These are phyloP conservation scores for Gaeumannomyces tritici DNA, from an alignment of 2,329 filamentous ascomycete genomes.

Conservation along the genomic window DNA sequence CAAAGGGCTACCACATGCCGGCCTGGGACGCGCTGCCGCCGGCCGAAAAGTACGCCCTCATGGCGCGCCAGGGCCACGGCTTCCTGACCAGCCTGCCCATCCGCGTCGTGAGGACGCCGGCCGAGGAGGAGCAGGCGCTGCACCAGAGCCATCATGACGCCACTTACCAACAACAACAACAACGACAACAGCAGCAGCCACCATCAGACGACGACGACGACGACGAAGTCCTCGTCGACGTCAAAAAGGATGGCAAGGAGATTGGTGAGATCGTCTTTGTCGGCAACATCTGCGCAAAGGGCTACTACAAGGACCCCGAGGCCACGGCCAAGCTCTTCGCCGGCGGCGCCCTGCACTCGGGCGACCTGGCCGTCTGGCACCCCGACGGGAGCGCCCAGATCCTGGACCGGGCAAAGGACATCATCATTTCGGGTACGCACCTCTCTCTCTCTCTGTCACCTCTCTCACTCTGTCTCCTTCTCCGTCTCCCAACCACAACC, in stretches of 20 bases:
- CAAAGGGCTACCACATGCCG: slow-evolving; percentile 82
- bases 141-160: background rate
- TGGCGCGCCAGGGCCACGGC: slow-evolving; percentile 91
- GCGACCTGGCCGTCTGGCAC: slow-evolving; percentile 90
- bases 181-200: background rate
- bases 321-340: slow-evolving; percentile 82
- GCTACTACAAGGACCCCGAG: slow-evolving; percentile 82
- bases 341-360: slow-evolving; percentile 79
- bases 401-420: slow-evolving; percentile 88
- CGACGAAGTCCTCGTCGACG: slow-evolving; percentile 42
- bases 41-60: slow-evolving; percentile 74
- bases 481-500: background rate
- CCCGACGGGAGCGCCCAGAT: slow-evolving; percentile 87
- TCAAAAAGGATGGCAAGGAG: slow-evolving; percentile 36
- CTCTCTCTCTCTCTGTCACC: slow-evolving; percentile 7
- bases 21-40: slow-evolving; percentile 67
- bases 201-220: too few relatives aligned
- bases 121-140: slow-evolving; percentile 54
- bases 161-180: background rate
- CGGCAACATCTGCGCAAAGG: slow-evolving; percentile 86
- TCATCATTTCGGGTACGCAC: slow-evolving; percentile 89
- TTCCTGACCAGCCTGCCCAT: slow-evolving; percentile 75
- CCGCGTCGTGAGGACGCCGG: slow-evolving; percentile 66
- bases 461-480: background rate
- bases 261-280: slow-evolving; percentile 58